These are phyloP conservation scores for Suhomyces bolitotheri DNA, from an alignment of 1,139 yeast genomes.

Conservation along the genomic window DNA sequence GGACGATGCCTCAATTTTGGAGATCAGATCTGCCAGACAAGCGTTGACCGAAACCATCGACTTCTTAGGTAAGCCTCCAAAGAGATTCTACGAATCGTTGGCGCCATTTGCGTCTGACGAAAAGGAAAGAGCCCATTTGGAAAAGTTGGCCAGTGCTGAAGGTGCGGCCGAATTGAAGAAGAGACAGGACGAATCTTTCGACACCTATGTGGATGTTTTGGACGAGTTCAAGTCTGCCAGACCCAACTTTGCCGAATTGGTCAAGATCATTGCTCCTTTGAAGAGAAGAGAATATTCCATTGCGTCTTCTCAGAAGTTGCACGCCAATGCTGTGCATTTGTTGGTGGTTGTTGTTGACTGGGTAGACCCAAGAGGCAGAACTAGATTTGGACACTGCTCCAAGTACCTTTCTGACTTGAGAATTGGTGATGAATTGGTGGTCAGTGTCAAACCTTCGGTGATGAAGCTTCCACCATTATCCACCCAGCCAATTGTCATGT, in stretches of 20 bases:
- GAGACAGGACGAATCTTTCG: constrained; percentile 82
- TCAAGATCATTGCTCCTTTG: constrained; percentile 74
- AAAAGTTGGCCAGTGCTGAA: constrained; percentile 66
- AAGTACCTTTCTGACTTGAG: constrained; percentile 78
- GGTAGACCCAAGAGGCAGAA: constrained; percentile 84
- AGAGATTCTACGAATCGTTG: constrained; percentile 85
- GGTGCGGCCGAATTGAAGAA: constrained; percentile 87
- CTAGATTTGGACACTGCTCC: constrained; percentile 92
- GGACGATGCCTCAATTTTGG: constrained; percentile 58
- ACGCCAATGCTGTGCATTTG: constrained; percentile 87
- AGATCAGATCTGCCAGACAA: constrained; percentile 81
- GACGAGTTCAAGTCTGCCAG: constrained; percentile 80
- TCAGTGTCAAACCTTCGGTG: constrained; percentile 93
- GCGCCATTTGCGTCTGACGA: constrained; percentile 73
- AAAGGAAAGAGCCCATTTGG: constrained; percentile 61
- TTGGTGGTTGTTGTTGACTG: constrained; percentile 96
- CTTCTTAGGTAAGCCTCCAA: constrained; percentile 92
- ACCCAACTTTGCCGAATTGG: constrained; percentile 73
- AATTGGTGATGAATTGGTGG: constrained; percentile 86
- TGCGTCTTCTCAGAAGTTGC: constrained; percentile 92
- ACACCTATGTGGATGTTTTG: constrained; percentile 79
- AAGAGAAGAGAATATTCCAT: constrained; percentile 99
- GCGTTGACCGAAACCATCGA: constrained; percentile 79
- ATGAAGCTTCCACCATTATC: constrained; percentile 92
- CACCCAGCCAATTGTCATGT: constrained; percentile 90